phyloP scores from a whole-genome alignment of 345 rosid genomes.

The Pseudoturritis turrita region DNA sequence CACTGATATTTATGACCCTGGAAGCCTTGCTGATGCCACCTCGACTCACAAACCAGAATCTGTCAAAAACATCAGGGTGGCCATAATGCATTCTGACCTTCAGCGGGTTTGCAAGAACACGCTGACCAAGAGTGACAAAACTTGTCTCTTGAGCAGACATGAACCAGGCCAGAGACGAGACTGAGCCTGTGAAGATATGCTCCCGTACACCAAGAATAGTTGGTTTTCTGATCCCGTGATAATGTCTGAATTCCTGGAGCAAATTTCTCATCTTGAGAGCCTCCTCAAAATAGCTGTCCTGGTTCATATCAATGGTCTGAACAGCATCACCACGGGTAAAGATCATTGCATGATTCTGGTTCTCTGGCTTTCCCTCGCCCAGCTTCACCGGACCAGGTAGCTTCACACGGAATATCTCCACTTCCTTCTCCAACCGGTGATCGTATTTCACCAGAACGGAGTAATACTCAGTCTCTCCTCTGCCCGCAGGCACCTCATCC shows the following conservation, averaged over 20 bases:
- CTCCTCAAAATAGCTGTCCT: slow-evolving; percentile 88
- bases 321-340: slow-evolving; percentile 93
- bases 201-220: slow-evolving; percentile 90
- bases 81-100: slow-evolving; percentile 93
- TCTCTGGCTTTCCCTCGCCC: slow-evolving; percentile 96
- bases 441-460: slow-evolving; percentile 87
- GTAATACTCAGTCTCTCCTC: slow-evolving; percentile 55
- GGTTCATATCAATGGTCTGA: slow-evolving; percentile 97
- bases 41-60: slow-evolving; percentile 82
- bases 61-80: slow-evolving; percentile 91
- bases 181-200: slow-evolving; percentile 87
- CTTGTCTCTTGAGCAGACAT: slow-evolving; percentile 91
- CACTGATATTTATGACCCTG: slow-evolving; percentile 76
- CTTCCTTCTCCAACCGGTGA: slow-evolving; percentile 63
- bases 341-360: slow-evolving; percentile 94
- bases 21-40: slow-evolving; percentile 97
- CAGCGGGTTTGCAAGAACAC: slow-evolving; percentile 86
- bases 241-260: slow-evolving; percentile 66
- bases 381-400: slow-evolving; percentile 86
- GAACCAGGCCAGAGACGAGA: slow-evolving; percentile 92
- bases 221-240: slow-evolving; percentile 77
- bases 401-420: slow-evolving; percentile 81
- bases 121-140: slow-evolving; percentile 89
- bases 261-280: slow-evolving; percentile 91
- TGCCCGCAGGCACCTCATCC: slow-evolving; percentile 60